phyloP scores from a whole-genome alignment of 2,329 filamentous ascomycete species.

The Colletotrichum noveboracense region DNA sequence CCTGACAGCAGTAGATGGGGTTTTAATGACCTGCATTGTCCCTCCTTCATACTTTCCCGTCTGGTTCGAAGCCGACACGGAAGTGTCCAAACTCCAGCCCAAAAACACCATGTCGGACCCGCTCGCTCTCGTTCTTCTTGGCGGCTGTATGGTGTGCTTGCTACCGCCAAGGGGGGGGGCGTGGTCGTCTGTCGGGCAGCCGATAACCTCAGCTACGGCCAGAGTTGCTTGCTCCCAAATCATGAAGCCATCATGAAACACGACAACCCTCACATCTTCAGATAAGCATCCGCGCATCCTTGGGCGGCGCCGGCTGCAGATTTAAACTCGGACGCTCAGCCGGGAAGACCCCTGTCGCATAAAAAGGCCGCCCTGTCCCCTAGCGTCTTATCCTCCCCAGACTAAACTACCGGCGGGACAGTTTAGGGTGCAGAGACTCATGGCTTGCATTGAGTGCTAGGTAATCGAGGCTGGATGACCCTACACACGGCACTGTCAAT shows the following conservation, averaged over 20 bases:
- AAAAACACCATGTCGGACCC: background rate
- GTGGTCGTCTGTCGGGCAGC: background rate
- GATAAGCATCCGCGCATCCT: slow-evolving; percentile 16
- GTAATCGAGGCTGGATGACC: background rate
- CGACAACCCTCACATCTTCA: slow-evolving; percentile 17
- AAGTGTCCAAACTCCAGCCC: background rate
- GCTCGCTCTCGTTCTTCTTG: slow-evolving; percentile 3
- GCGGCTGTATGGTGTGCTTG: background rate
- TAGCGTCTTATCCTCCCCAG: background rate
- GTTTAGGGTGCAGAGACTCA: background rate
- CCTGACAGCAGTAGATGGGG: background rate
- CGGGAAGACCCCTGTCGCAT: background rate
- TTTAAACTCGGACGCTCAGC: slow-evolving; percentile 8
- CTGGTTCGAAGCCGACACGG: background rate
- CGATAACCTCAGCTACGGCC: background rate
- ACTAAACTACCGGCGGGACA: background rate
- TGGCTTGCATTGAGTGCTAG: background rate
- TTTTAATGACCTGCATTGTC: slow-evolving; percentile 9
- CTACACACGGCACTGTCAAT: background rate
- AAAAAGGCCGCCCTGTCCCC: background rate
- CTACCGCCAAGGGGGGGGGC: background rate
- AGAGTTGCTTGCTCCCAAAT: slow-evolving; percentile 8
- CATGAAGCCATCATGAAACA: slow-evolving; percentile 25
- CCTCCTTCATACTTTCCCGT: background rate
- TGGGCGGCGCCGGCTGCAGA: slow-evolving; percentile 7